Conservation (phyloP, 805 yeast species). For the Sugiyamaella lignohabitans region DNA sequence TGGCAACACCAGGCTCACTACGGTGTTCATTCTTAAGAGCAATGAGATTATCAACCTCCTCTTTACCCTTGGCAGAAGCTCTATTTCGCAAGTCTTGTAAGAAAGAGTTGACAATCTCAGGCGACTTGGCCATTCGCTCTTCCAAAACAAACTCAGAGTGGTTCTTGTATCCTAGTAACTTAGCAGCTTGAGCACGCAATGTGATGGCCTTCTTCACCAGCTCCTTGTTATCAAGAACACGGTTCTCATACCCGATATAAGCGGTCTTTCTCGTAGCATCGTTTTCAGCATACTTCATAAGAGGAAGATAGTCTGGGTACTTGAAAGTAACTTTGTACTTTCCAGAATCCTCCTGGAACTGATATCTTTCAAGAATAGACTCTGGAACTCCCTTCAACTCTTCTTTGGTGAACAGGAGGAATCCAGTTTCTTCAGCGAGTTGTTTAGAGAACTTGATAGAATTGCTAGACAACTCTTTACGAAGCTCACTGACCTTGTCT, state of each 20-base stretch:
- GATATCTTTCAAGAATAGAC: constrained; percentile 47
- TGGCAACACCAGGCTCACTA: constrained; percentile 37
- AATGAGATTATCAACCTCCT: constrained; percentile 46
- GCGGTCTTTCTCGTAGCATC: constrained; percentile 62
- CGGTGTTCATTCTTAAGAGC: constrained; percentile 50
- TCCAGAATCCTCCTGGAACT: constrained; percentile 36
- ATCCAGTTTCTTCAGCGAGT: constrained; percentile 65
- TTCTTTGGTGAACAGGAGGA: constrained; percentile 50
- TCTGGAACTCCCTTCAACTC: constrained; percentile 72
- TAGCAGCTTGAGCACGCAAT: constrained; percentile 56
- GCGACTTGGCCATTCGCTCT: constrained; percentile 72
- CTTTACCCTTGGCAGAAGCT: constrained; percentile 51
- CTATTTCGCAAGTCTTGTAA: constrained; percentile 55
- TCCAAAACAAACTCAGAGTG: constrained; percentile 69
- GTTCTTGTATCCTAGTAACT: constrained; percentile 56
- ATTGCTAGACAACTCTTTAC: constrained; percentile 53
- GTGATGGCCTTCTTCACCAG: constrained; percentile 54
- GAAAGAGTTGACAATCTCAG: constrained; percentile 53
- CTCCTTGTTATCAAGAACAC: constrained; percentile 53
- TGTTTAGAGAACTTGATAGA: constrained; percentile 55
- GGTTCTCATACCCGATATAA: constrained; percentile 60
- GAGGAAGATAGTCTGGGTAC: constrained; percentile 74
- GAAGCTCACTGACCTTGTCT: constrained; percentile 49
- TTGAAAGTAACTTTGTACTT: constrained; percentile 65
- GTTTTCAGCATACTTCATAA: constrained; percentile 61